A percentile compares a stretch with the other conserved stretches of the same genome.
Conservation (phyloP, 73 alveolate genomes). For the Tetrahymena malaccensis region DNA sequence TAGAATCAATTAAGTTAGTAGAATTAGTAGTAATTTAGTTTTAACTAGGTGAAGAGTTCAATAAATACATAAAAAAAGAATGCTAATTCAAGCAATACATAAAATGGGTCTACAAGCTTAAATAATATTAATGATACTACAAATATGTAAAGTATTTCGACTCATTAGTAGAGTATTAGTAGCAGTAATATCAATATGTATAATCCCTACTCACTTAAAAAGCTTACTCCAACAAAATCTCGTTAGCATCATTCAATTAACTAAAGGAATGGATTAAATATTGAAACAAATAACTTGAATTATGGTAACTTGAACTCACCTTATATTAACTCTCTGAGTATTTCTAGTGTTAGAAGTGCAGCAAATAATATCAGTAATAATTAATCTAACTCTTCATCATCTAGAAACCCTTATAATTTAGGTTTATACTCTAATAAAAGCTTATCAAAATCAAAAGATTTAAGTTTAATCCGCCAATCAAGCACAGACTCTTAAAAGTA, state of each 20-base stretch:
- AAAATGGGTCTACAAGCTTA: background rate
- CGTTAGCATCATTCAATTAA: background rate
- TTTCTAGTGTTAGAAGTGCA: background rate
- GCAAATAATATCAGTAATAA: background rate
- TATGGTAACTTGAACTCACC: background rate
- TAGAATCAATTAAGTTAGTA: background rate
- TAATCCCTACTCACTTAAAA: background rate
- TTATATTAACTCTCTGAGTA: background rate
- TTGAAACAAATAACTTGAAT: background rate
- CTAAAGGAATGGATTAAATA: background rate
- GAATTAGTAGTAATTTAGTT: background rate
- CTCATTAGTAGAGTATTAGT: background rate
- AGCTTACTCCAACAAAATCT: background rate
- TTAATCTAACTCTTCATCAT: background rate
- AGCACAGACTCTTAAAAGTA: background rate
- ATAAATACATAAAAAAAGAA: background rate
- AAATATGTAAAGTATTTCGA: background rate
- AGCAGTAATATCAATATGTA: background rate
- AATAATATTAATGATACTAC: background rate
- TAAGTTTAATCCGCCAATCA: background rate
- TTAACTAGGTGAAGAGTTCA: background rate
- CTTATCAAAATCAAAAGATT: background rate
- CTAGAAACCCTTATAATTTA: background rate
- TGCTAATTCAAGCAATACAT: background rate
- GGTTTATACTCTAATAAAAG: background rate